phyloP scores from a whole-genome alignment of 495 filamentous ascomycete genomes.

The Aspergillus panamensis region DNA sequence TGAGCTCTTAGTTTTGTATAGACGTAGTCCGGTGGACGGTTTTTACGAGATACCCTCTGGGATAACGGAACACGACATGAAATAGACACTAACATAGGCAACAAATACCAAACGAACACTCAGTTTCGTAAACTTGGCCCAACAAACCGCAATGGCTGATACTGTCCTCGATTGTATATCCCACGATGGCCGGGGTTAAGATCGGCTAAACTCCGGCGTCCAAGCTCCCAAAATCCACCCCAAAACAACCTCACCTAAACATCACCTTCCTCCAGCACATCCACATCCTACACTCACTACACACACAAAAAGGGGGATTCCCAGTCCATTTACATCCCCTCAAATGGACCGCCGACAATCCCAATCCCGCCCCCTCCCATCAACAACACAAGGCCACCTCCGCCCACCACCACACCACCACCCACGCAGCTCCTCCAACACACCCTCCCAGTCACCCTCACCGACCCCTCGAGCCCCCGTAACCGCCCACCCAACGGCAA shows the following conservation, averaged over 20 bases:
- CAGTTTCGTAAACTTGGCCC: not conserved
- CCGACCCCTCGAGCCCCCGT: conserved; percentile 53
- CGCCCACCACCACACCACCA: conserved; percentile 25
- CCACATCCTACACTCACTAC: not conserved
- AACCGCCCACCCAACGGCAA: conserved; percentile 63
- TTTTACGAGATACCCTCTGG: not conserved
- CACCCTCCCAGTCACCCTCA: conserved; percentile 16
- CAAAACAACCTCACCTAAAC: conserved; percentile 1
- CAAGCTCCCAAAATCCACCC: not conserved
- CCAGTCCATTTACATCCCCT: not conserved
- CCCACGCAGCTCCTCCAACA: conserved; percentile 22
- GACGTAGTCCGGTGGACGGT: conserved; percentile 6
- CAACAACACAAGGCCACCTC: conserved; percentile 15
- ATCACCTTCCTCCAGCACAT: not conserved
- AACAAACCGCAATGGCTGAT: not conserved
- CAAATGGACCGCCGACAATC: conserved; percentile 19
- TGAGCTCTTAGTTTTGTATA: not conserved
- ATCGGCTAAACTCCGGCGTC: not conserved
- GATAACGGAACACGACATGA: too few species aligned
- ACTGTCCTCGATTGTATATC: not conserved
- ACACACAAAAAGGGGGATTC: too few species aligned
- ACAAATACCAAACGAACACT: too few species aligned
- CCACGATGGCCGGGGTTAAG: not conserved
- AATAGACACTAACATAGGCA: too few species aligned
- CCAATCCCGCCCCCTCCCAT: conserved; percentile 27